Evolutionary conservation across 2,329 filamentous ascomycete species (phyloP), one percentile per base, ranked within the genome.

Genomic region (Aspergillus sp.): DNA sequence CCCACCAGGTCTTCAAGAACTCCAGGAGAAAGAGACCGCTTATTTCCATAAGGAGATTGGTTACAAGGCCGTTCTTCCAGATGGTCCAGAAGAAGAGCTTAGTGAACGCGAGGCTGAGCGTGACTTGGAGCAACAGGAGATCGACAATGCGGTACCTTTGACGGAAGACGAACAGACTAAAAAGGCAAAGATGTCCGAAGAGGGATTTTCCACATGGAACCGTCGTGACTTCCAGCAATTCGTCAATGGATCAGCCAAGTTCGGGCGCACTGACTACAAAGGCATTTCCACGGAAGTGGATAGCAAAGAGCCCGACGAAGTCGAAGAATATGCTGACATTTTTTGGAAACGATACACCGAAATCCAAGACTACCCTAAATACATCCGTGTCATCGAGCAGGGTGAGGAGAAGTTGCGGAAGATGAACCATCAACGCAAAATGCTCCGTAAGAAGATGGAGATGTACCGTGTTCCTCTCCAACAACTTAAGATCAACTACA

Each of bases 401-500:
- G 93, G 93, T 37, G 93, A 98, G 65, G 88, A 95, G 62, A 88
- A 90, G 50, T 82, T 88, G 44, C 83, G 86, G 43, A 91, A 91
- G 67, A 88, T 91, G 46, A 88, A 93, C 53, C 87, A 95, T 63
- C 91, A 97, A 67, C 86, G 89, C 50, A 91, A 94, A 69, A 85
- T 97, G 74, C 78, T 98, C 43, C 83, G 85, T 51, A 94, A 90
- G 79, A 98, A 98, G 79, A 87, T 98, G 79, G 80, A 85, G 57
- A 88, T 93, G 75, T 97, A 95, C 65, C 86, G 93, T n/a, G 91
- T 97, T 39, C 94, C 93, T 26, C 78, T 98, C 11, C 93, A 98
- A 67, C 93, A 98, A 68, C 82, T 98, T 60, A 95, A 95, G 75
- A 90, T 98, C 73, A 97, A 95, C 71, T 98, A 98, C 69, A 95